Evolutionary conservation across 1,139 yeast species (phyloP), one percentile per base, ranked within the genome.

Genomic region (Suhomyces anneliseae): DNA sequence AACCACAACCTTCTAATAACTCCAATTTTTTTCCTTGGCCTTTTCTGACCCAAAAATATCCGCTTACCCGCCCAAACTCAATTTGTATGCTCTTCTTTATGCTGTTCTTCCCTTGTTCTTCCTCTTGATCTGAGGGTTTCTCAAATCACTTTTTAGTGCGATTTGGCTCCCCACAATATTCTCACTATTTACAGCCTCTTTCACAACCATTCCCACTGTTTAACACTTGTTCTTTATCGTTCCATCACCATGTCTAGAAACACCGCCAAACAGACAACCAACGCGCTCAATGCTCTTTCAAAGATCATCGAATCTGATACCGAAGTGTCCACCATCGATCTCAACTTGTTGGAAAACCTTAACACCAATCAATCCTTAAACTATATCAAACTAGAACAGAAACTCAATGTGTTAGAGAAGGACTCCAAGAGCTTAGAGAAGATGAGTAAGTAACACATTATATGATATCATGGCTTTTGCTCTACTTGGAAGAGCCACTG

Each of bases 291-390:
- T 47, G 40, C 53, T 27, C 51, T 55, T 9, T 54, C 58, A 34
- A 60, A 54, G 38, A 51, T 61, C 34, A 51, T 81, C 2, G 85
- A 81, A 37, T 64, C 78, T 1, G 88, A 83, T 49, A 78, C 86
- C 0, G 82, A 79, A 44, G 72, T 72, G 6, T 72, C 83, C 2
- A 66, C 78, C 7, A 66, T 76, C 15, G 85, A 81, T 51, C 64
- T 83, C 54, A 79, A 76, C 53, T 60, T 79, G 9, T 55, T 82
- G 39, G 82, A 80, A 48, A 79, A 80, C 54, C 63, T 81, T 46
- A 83, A 83, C 58, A 82, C 85, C 15, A 72, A 80, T 47, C 81
- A 82, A 44, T 77, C 84, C 2, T 63, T 82, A 52, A 78, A 78
- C 55, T 81, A 79, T 56, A 77, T 81, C 49, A 81, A 79, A 54